Evolutionary conservation across 2,329 filamentous ascomycete genomes (phyloP).

Genomic region (Parastagonospora avenae): DNA sequence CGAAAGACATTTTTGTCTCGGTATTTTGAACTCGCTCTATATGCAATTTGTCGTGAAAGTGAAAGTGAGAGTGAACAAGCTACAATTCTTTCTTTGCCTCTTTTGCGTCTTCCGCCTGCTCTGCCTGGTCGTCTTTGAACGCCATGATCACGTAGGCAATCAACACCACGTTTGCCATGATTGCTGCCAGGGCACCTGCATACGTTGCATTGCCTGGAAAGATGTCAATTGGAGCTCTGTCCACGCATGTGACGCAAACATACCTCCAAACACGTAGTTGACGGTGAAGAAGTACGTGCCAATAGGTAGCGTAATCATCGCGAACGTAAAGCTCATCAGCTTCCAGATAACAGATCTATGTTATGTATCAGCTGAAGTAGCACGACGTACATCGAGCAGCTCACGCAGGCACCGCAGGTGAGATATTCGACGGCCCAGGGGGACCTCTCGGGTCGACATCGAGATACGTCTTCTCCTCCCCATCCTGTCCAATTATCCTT

Average conservation of each 20-base stretch:
- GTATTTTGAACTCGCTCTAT: neutral
- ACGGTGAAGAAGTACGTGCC: slow-evolving; percentile 86
- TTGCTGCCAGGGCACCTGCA: slow-evolving; percentile 81
- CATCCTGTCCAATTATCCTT: slow-evolving; percentile 67
- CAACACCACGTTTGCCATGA: slow-evolving; percentile 90
- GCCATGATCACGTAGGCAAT: slow-evolving; percentile 91
- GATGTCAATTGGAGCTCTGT: neutral
- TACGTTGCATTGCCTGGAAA: slow-evolving; percentile 81
- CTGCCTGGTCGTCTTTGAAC: slow-evolving; percentile 78
- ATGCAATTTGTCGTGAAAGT: neutral
- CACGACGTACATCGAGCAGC: slow-evolving; percentile 37
- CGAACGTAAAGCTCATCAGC: slow-evolving; percentile 85
- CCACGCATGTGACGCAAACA: slow-evolving; percentile 12
- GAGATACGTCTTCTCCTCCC: slow-evolving; percentile 69
- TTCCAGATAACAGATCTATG: slow-evolving; percentile 83
- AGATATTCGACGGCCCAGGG: slow-evolving; percentile 68
- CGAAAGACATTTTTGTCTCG: slow-evolving; percentile 7
- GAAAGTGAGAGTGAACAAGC: neutral
- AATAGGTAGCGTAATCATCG: slow-evolving; percentile 88
- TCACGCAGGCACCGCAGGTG: slow-evolving; percentile 83
- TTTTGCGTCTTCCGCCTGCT: slow-evolving; percentile 54
- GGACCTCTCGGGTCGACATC: slow-evolving; percentile 40
- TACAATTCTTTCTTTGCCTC: slow-evolving; percentile 45
- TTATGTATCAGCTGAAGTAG: neutral
- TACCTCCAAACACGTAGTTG: slow-evolving; percentile 78